Conservation (phyloP, 2,329 filamentous ascomycete genomes). For the Simplicillium aogashimaense region DNA sequence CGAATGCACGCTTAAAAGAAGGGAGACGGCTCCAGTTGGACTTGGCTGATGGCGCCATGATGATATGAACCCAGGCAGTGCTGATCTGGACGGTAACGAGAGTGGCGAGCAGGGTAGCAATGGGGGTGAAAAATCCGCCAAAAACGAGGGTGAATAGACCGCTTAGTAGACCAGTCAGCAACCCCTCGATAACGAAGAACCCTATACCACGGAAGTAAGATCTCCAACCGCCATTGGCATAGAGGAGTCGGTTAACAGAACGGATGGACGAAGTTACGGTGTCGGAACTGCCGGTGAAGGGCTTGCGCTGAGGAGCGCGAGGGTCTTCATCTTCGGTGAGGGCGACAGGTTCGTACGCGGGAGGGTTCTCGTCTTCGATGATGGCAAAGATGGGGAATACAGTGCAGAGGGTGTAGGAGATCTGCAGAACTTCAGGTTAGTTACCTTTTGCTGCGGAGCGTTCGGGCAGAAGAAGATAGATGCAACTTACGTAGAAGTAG, state of each 20-base stretch:
- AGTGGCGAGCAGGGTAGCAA: slow-evolving; percentile 47
- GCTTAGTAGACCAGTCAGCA: slow-evolving; percentile 25
- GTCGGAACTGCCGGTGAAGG: slow-evolving; percentile 20
- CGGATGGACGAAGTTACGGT: slow-evolving; percentile 42
- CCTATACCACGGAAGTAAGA: slow-evolving; percentile 61
- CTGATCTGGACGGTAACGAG: slow-evolving; percentile 57
- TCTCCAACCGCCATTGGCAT: slow-evolving; percentile 50
- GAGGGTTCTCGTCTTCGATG: slow-evolving; percentile 46
- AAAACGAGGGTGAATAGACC: slow-evolving; percentile 28
- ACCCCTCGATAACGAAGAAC: slow-evolving; percentile 30
- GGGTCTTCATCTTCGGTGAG: slow-evolving; percentile 23
- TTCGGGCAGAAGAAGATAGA: not conserved
- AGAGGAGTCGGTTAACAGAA: slow-evolving; percentile 44
- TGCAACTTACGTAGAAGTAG: slow-evolving; percentile 24
- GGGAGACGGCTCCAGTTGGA: slow-evolving; percentile 63
- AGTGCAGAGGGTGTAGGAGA: slow-evolving; percentile 38
- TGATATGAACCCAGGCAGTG: slow-evolving; percentile 78
- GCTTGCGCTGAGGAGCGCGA: slow-evolving; percentile 21
- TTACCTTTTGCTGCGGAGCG: not conserved
- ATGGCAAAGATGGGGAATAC: slow-evolving; percentile 47
- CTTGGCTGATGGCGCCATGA: slow-evolving; percentile 56
- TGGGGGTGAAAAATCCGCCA: slow-evolving; percentile 19
- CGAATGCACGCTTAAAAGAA: slow-evolving; percentile 50
- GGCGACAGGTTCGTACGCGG: slow-evolving; percentile 42
- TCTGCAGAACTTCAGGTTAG: slow-evolving; percentile 17